Conservation (phyloP, 805 yeast species). For the Torulaspora franciscae region DNA sequence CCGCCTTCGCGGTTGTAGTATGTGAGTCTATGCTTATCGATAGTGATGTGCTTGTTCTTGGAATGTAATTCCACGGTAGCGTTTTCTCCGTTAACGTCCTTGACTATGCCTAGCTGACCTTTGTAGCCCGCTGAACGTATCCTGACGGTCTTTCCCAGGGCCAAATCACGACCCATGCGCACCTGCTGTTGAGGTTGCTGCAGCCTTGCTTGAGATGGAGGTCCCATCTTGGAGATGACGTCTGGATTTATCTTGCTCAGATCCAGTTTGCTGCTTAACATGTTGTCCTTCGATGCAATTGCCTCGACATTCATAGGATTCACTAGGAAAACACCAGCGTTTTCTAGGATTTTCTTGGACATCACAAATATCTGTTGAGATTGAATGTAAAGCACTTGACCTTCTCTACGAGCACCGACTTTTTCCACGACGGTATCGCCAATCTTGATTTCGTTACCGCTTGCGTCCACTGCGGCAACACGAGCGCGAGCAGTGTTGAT, state of each 20-base stretch:
- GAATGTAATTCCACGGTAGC: slow-evolving; percentile 95
- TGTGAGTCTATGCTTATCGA: slow-evolving; percentile 71
- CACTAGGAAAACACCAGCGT: slow-evolving; percentile 86
- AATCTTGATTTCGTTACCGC: slow-evolving; percentile 77
- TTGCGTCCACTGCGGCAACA: slow-evolving; percentile 80
- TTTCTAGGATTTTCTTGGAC: slow-evolving; percentile 73
- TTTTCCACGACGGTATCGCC: slow-evolving; percentile 92
- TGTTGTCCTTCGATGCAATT: slow-evolving; percentile 75
- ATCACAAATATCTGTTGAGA: slow-evolving; percentile 74
- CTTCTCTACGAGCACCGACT: slow-evolving; percentile 81
- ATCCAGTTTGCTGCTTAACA: slow-evolving; percentile 48
- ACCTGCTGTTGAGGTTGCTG: slow-evolving; percentile 46
- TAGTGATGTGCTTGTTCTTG: slow-evolving; percentile 80
- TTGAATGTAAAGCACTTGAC: slow-evolving; percentile 80
- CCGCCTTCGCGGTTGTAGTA: slow-evolving; percentile 63
- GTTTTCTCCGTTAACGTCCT: slow-evolving; percentile 85
- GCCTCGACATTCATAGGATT: slow-evolving; percentile 73
- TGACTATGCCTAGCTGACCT: slow-evolving; percentile 89
- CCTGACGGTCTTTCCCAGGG: slow-evolving; percentile 78
- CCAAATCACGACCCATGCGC: slow-evolving; percentile 71
- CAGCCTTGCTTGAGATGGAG: slow-evolving; percentile 48
- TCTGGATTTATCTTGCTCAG: slow-evolving; percentile 83
- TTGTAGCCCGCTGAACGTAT: slow-evolving; percentile 89
- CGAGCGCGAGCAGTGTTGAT: slow-evolving; percentile 65
- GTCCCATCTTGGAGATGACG: slow-evolving; percentile 41